Evolutionary conservation across 352 stramenopile genomes (phyloP).

Genomic region (Phytophthora melonis): DNA sequence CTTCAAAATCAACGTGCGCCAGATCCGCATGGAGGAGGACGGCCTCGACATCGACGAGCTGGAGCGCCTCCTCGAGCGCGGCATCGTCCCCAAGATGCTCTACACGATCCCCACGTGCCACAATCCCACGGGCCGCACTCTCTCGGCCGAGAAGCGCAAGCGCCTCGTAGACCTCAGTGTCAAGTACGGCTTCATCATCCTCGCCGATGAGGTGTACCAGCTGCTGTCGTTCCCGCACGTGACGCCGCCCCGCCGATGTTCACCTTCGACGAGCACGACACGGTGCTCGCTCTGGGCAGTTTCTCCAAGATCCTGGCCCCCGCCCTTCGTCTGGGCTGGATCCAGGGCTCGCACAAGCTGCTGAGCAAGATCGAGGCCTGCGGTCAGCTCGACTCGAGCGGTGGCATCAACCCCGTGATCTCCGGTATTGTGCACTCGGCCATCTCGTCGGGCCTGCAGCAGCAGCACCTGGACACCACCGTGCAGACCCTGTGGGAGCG

Average conservation of each 20-base stretch:
- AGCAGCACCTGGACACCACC: slow-evolving; percentile 81
- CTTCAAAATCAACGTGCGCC: slow-evolving; percentile 92
- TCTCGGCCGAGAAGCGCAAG: slow-evolving; percentile 87
- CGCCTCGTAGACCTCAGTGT: slow-evolving; percentile 90
- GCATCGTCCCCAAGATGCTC: slow-evolving; percentile 91
- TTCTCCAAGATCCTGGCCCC: slow-evolving; percentile 97
- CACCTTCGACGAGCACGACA: slow-evolving; percentile 84
- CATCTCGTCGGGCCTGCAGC: slow-evolving; percentile 74
- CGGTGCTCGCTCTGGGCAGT: slow-evolving; percentile 90
- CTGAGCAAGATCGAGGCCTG: slow-evolving; percentile 80
- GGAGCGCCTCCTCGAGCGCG: slow-evolving; percentile 78
- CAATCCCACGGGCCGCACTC: slow-evolving; percentile 93
- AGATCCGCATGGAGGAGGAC: slow-evolving; percentile 93
- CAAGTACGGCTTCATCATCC: slow-evolving; percentile 91
- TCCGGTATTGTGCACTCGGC: slow-evolving; percentile 87
- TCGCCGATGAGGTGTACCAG: slow-evolving; percentile 96
- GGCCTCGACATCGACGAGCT: slow-evolving; percentile 88
- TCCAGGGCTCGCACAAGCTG: slow-evolving; percentile 77
- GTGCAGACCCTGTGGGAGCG: slow-evolving; percentile 79
- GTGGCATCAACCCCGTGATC: slow-evolving; percentile 94
- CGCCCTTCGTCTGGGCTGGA: slow-evolving; percentile 92
- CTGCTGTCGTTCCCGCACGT: slow-evolving; percentile 93
- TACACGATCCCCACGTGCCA: slow-evolving; percentile 96
- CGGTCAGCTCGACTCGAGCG: slow-evolving; percentile 93
- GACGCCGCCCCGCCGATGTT: slow-evolving; percentile 85